Conservation (phyloP, 768 basidiomycete genomes). For the Termitomyces eurrhizus region DNA sequence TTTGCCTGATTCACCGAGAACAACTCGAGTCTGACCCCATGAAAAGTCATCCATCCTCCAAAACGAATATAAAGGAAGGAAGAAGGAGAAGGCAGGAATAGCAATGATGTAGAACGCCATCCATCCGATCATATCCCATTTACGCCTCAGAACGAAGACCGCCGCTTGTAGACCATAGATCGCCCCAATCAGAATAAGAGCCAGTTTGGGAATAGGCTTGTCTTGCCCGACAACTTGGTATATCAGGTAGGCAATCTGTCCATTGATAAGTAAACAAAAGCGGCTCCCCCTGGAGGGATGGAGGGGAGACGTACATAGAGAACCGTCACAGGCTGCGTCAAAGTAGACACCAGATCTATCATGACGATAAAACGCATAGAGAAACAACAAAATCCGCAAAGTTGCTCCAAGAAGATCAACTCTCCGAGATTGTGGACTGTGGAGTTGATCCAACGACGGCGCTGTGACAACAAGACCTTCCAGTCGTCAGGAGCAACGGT, state of each 20-base stretch:
- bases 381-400: conserved; percentile 98
- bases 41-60: conserved; percentile 99
- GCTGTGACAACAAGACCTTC: conserved; percentile 90
- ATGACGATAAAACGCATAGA: conserved; percentile 99
- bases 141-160: conserved; percentile 87
- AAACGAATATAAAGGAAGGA: conserved; percentile 92
- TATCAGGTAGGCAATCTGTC: conserved; percentile 82
- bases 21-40: conserved; percentile 91
- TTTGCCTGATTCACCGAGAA: conserved; percentile 93
- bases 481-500: conserved; percentile 97
- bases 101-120: conserved; percentile 95
- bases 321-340: conserved; percentile 83
- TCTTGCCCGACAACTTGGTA: conserved; percentile 69
- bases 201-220: conserved; percentile 70
- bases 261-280: conserved; percentile 9
- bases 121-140: conserved; percentile 99
- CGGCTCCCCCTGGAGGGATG: not conserved
- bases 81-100: conserved; percentile 90
- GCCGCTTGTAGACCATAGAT: conserved; percentile 93
- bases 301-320: conserved; percentile 57
- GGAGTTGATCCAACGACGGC: conserved; percentile 99
- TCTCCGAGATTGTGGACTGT: conserved; percentile 97
- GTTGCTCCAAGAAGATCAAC: conserved; percentile 83
- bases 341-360: conserved; percentile 88
- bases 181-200: conserved; percentile 89